Conservation (phyloP, 2,329 filamentous ascomycete genomes). For the Monilinia laxa region DNA sequence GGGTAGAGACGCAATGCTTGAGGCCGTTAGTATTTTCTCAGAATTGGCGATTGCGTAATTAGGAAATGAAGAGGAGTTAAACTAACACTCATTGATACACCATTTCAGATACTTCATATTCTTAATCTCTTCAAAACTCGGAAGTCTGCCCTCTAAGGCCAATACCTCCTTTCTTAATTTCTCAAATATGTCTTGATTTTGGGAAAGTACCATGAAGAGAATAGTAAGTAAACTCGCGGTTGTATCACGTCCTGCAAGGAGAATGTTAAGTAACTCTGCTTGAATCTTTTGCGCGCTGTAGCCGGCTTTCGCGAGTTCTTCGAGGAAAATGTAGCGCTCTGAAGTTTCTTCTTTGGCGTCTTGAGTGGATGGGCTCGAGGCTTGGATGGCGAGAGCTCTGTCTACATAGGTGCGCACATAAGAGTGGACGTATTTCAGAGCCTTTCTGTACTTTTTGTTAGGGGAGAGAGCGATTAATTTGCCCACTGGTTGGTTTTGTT, state of each 20-base stretch:
- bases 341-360: conserved; percentile 27
- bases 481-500: conserved; percentile 27
- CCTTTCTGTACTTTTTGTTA: conserved; percentile 34
- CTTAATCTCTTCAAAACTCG: conserved; percentile 27
- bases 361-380: conserved; percentile 47
- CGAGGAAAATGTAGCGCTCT: conserved; percentile 23
- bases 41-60: too few relatives aligned
- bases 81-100: conserved; percentile 39
- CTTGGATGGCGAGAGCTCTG: conserved; percentile 32
- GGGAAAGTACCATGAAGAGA: conserved; percentile 31
- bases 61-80: conserved; percentile 34
- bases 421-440: conserved; percentile 32
- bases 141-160: conserved; percentile 18
- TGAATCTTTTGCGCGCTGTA: conserved; percentile 29
- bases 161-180: conserved; percentile 44
- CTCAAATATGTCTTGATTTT: conserved; percentile 23
- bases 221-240: conserved; percentile 36
- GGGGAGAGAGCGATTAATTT: conserved; percentile 32
- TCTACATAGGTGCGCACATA: conserved; percentile 32
- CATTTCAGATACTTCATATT: conserved; percentile 32
- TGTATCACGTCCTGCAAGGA: conserved; percentile 29
- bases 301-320: conserved; percentile 43
- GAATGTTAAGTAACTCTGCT: conserved; percentile 31
- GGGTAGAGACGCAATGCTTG: conserved; percentile 46
- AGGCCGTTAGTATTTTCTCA: conserved; percentile 31